phyloP scores from a whole-genome alignment of 2,329 filamentous ascomycete species.

The Pseudogymnoascus sp. region DNA sequence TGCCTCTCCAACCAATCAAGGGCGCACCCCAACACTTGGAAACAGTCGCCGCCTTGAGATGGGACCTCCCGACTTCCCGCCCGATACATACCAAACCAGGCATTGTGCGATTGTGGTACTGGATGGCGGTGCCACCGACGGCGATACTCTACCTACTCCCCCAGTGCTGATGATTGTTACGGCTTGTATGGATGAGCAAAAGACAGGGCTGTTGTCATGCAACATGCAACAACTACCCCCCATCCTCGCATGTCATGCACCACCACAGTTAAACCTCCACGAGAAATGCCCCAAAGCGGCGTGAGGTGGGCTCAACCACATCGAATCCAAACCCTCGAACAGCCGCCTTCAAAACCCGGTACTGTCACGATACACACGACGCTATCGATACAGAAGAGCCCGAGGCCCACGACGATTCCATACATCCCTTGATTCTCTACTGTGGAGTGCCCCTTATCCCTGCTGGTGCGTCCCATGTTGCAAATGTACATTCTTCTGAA shows the following conservation, averaged over 20 bases:
- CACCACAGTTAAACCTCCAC: neutral
- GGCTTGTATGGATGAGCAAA: neutral
- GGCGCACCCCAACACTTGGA: neutral
- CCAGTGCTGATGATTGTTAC: neutral
- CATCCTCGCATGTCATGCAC: neutral
- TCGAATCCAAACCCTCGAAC: conserved; percentile 6
- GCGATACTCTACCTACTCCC: neutral
- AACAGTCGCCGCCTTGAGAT: conserved; percentile 7
- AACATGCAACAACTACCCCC: neutral
- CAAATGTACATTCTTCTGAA: conserved; percentile 4
- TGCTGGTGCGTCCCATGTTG: conserved; percentile 8
- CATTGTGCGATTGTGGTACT: neutral
- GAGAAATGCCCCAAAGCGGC: neutral
- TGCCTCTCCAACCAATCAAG: conserved; percentile 2
- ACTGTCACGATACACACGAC: neutral
- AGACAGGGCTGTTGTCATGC: neutral
- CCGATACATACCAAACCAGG: neutral
- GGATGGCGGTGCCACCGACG: neutral
- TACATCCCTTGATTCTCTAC: conserved; percentile 3
- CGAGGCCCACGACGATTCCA: conserved; percentile 1
- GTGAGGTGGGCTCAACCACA: neutral
- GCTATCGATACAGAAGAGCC: neutral
- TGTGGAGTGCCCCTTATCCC: conserved; percentile 3
- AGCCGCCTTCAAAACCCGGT: conserved; percentile 1
- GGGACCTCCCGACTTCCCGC: conserved; percentile 4